Evolutionary conservation across 441 rosid genomes (phyloP), one percentile per base, ranked within the genome.

Genomic region (Adansonia grandidieri): DNA sequence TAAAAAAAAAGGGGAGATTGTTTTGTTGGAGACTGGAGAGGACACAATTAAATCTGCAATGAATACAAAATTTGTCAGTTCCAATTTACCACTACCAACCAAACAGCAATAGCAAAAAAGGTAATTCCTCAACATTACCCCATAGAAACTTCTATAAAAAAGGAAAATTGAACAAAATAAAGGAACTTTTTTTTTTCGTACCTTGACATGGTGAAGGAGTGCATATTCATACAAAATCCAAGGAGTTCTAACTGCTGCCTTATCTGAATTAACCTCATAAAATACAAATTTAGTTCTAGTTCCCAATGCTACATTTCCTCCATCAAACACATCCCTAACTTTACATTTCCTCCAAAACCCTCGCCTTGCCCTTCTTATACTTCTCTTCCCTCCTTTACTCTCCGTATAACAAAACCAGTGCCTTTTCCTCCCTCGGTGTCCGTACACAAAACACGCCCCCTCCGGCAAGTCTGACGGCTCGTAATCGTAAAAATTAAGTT

Each of bases 201-300:
- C 95, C 95, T 86, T 60, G 17, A 65, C 62, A 68, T 74, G 86
- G 57, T 82, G 82, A 48, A 76, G 69, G 10, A 85, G 86, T 7
- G 88, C 82, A 78, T 88, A 91, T 76, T 89, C 91, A 28, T 86
- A 76, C 86, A 90, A 65, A 10, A 85, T 53, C 91, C 92, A 90
- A 5, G 84, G 80, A 14, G 90, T 87, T 82, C 78, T 82, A 14
- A 79, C 80, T 1, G 86, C 85, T 67, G 24, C 61, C 58, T 69
- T 70, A 15, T 15, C 62, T 3, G 89, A 83, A 77, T 74, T 69
- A 72, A 83, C 86, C 80, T 40, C 42, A 64, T 84, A 86, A 78
- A 84, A 90, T 7, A 85, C 84, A 57, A 90, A 91, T 40, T 71
- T 67, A 50, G 81, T 80, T 74, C 82, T 80, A 17, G 82, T 86